phyloP scores from a whole-genome alignment of 169 alveolate species.

The Blepharisma undulans region DNA sequence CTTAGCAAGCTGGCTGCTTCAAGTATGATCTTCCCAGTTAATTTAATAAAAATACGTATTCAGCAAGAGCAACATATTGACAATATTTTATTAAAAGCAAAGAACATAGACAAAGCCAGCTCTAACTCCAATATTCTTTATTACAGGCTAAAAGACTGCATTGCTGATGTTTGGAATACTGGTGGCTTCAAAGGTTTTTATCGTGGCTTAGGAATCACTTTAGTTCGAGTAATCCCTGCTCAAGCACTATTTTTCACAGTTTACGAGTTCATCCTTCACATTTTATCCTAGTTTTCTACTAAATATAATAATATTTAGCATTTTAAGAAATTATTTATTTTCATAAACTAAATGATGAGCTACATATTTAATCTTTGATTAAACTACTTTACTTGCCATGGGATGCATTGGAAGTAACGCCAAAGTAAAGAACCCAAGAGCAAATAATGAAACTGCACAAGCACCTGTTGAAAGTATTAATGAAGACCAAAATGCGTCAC shows the following conservation, averaged over 20 bases:
- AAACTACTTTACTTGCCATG: not conserved
- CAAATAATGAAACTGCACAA: not conserved
- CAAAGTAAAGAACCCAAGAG: not conserved
- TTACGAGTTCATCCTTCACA: constrained; percentile 39
- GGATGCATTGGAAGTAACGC: not conserved
- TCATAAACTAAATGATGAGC: not conserved
- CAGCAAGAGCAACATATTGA: constrained; percentile 29
- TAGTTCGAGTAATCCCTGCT: constrained; percentile 27
- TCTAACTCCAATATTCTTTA: not conserved
- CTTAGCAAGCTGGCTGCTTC: constrained; percentile 14
- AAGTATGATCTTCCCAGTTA: constrained; percentile 5
- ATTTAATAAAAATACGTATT: not conserved
- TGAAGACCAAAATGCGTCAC: not conserved
- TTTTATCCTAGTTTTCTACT: constrained; percentile 15
- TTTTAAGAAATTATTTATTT: not conserved
- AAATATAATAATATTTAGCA: not conserved
- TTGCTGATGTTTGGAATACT: not conserved
- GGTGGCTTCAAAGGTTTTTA: constrained; percentile 40
- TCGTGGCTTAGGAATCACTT: constrained; percentile 20
- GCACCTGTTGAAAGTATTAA: not conserved
- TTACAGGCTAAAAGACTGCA: not conserved
- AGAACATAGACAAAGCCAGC: not conserved
- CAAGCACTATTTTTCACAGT: constrained; percentile 17
- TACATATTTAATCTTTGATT: not conserved
- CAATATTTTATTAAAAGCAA: not conserved